Evolutionary conservation across 169 alveolate genomes (phyloP), one percentile per base, ranked within the genome.

Genomic region (Plasmodium blacklocki): DNA sequence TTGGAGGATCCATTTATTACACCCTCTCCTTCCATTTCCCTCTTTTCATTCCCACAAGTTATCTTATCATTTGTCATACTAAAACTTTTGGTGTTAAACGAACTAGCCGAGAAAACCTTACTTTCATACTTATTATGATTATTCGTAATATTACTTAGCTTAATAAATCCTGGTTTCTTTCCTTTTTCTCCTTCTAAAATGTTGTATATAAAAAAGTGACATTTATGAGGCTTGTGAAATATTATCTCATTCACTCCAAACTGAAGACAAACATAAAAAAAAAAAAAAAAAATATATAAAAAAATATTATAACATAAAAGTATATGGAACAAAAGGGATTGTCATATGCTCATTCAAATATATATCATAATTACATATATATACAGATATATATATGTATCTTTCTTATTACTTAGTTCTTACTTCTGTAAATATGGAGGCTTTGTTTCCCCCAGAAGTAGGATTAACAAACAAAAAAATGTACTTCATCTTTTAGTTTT

Each of bases 401-500:
- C 19, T 58, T 52, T 45, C 18, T 64, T 39, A 32, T 29, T 43
- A 67, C n/a, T 29, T 83, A 72, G 72, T 75, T 56, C 88, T 92
- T 43, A 92, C 95, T 93, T 93, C 95, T 64, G 94, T 88, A 62
- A 95, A 95, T 43, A 88, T 89, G 26, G 93, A 74, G 12, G 97
- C 97, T 88, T 87, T 91, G 73, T 94, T 94, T 39, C 97, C 97
- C 9, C 97, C 97, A 62, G 96, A 90, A n/a, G 91, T 92, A 73
- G 97, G 97, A 80, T 95, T 95, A 23, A 93, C 96, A 80, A 94
- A 95, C 70, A 95, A 89, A 74, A 88, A 93, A 66, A 80, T 67
- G 19, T 80, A 43, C 63, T 80, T 80, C 90, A 80, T 80, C 54
- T 80, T 80, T 80, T 49, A 60, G 62, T 29, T 54, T 43, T 58